Conservation (phyloP, 164 flowering plant species). For the Vitis rotundifolia region DNA sequence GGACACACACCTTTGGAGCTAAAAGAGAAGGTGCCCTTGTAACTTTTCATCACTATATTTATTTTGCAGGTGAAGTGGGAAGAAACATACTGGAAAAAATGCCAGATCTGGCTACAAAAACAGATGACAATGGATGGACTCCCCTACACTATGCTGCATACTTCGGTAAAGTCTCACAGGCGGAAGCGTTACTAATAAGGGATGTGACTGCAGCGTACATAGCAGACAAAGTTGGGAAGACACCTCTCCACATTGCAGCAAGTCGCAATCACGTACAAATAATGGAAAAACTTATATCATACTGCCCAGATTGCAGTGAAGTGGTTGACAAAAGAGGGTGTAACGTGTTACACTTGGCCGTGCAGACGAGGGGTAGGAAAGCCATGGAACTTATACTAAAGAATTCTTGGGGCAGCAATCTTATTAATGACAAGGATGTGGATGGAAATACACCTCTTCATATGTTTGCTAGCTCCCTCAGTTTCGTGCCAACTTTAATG, state of each 20-base stretch:
- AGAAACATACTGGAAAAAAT: too few species aligned
- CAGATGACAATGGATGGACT: slow-evolving; percentile 10
- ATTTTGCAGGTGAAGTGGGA: too few species aligned
- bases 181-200: background rate
- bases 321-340: slow-evolving; percentile 5
- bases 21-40: too few species aligned
- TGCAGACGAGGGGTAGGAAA: background rate
- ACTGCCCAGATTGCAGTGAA: slow-evolving; percentile 18
- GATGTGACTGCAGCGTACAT: slow-evolving; percentile 11
- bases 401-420: background rate
- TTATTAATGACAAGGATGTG: slow-evolving; percentile 6
- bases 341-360: slow-evolving; percentile 12
- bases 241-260: slow-evolving; percentile 16
- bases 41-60: too few species aligned
- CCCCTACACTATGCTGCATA: slow-evolving; percentile 18
- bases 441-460: slow-evolving; percentile 15
- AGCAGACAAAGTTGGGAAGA: slow-evolving; percentile 6
- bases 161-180: background rate
- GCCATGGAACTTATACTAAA: background rate
- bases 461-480: background rate
- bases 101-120: background rate
- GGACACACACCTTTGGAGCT: too few species aligned
- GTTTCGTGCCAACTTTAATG: background rate
- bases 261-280: background rate
- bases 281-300: background rate